These are phyloP conservation scores for Tolypocladium sp. DNA, from an alignment of 2,329 filamentous ascomycete species.

Conservation along the genomic window DNA sequence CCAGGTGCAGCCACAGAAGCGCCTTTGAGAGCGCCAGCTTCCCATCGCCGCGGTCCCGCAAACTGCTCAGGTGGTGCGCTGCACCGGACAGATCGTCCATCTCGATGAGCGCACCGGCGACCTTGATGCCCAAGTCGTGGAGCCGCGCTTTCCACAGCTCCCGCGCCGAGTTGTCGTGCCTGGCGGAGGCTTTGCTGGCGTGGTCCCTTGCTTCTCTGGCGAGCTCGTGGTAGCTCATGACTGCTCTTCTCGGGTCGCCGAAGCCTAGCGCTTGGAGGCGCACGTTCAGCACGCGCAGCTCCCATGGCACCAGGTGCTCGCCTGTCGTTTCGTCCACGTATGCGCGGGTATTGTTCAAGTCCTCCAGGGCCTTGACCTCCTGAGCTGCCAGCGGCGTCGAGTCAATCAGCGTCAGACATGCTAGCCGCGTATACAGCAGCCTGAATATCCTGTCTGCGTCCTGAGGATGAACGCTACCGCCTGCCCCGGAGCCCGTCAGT, in stretches of 20 bases:
- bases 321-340: conserved; percentile 47
- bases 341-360: conserved; percentile 44
- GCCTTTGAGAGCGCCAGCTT: conserved; percentile 42
- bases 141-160: conserved; percentile 65
- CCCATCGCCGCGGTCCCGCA: conserved; percentile 33
- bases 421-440: conserved; percentile 71
- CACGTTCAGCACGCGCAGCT: conserved; percentile 72
- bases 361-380: conserved; percentile 55
- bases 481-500: conserved; percentile 41
- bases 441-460: conserved; percentile 62
- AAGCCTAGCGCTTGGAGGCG: conserved; percentile 80
- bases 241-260: conserved; percentile 70
- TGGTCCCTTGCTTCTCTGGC: conserved; percentile 64
- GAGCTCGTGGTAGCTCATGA: conserved; percentile 87
- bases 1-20: conserved; percentile 69
- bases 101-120: conserved; percentile 62
- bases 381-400: conserved; percentile 60
- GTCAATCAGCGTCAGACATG: conserved; percentile 72
- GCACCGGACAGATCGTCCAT: conserved; percentile 85
- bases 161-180: conserved; percentile 42
- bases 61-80: conserved; percentile 56
- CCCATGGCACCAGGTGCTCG: conserved; percentile 73
- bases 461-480: conserved; percentile 35
- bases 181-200: conserved; percentile 36
- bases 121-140: conserved; percentile 61